A percentile compares a stretch with the other conserved stretches of the same genome.
phyloP scores from a whole-genome alignment of 2,329 filamentous ascomycete species.

The Colletotrichum destructivum region DNA sequence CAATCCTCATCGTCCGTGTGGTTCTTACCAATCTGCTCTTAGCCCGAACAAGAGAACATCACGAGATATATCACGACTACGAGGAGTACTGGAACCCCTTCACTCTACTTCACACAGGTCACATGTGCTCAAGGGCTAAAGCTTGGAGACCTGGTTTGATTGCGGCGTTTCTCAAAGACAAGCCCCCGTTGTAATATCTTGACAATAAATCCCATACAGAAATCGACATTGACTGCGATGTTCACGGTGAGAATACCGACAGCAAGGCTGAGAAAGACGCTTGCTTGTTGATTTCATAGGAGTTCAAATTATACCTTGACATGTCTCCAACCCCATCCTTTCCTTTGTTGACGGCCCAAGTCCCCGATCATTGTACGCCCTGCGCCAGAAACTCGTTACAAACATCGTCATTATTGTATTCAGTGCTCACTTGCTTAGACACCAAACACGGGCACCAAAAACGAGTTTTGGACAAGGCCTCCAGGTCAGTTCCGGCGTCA shows the following conservation, averaged over 20 bases:
- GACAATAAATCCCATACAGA: not conserved
- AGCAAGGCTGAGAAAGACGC: not conserved
- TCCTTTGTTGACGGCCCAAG: not conserved
- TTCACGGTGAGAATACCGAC: not conserved
- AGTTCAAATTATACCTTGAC: no score
- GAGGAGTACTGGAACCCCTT: not conserved
- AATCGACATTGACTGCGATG: not conserved
- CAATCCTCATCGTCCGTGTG: not conserved
- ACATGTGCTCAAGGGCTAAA: not conserved
- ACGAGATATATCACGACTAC: not conserved
- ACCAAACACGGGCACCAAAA: not conserved
- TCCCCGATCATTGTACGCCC: not conserved
- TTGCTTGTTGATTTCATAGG: not conserved
- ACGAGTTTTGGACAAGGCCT: not conserved
- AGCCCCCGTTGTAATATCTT: not conserved
- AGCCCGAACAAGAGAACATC: not conserved
- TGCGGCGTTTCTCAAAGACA: not conserved
- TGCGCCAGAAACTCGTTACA: not conserved
- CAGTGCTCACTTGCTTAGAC: not conserved
- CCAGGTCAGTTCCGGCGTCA: not conserved
- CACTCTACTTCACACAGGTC: not conserved
- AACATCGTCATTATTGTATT: not conserved
- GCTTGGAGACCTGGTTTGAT: not conserved
- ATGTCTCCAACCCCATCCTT: not conserved
- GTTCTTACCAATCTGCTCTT: not conserved